Conservation (phyloP, 2,329 filamentous ascomycete genomes). For the Cadophora sp. region DNA sequence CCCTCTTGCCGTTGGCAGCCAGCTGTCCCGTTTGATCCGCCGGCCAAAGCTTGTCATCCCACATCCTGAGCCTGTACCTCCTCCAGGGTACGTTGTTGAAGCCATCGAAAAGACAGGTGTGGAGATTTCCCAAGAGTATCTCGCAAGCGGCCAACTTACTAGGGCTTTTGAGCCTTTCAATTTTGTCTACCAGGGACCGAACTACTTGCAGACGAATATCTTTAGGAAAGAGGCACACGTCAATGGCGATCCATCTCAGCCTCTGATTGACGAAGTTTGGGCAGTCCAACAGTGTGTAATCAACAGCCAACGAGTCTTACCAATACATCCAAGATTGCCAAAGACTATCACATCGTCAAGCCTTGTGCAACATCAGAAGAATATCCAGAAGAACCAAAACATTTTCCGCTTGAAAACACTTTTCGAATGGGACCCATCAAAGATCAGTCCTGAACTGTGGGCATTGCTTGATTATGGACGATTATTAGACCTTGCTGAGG, state of each 20-base stretch:
- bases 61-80: slow-evolving; percentile 56
- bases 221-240: slow-evolving; percentile 58
- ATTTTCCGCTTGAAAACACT: background rate
- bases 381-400: background rate
- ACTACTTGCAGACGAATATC: slow-evolving; percentile 55
- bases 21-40: slow-evolving; percentile 18
- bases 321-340: background rate
- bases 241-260: slow-evolving; percentile 50
- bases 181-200: slow-evolving; percentile 64
- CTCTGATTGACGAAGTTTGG: slow-evolving; percentile 54
- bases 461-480: slow-evolving; percentile 1
- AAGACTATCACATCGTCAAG: background rate
- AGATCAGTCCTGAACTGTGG: slow-evolving; percentile 12
- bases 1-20: slow-evolving; percentile 2
- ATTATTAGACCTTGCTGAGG: slow-evolving; percentile 6
- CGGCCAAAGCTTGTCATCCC: slow-evolving; percentile 56
- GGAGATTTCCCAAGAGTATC: slow-evolving; percentile 46
- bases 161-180: slow-evolving; percentile 40
- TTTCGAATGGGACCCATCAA: slow-evolving; percentile 10
- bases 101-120: slow-evolving; percentile 33
- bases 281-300: slow-evolving; percentile 50
- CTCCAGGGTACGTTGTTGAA: slow-evolving; percentile 41
- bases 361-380: background rate
- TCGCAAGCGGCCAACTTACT: slow-evolving; percentile 49
- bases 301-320: background rate